Evolutionary conservation across 768 basidiomycete species (phyloP).

Genomic region (Pholiota microspora): DNA sequence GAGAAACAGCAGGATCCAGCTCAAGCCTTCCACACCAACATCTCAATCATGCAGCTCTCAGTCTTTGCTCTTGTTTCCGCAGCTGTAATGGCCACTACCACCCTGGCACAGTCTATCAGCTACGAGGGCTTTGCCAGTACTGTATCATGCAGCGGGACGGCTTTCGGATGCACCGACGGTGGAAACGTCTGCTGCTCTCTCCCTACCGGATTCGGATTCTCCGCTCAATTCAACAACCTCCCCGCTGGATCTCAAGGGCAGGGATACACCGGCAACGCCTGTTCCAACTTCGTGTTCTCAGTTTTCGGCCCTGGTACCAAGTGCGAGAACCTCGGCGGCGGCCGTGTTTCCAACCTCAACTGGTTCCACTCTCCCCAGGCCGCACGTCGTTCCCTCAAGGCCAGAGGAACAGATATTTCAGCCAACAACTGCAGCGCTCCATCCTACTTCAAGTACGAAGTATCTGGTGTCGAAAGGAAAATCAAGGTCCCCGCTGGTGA

Average conservation of each 20-base stretch:
- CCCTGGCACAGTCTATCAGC: neutral
- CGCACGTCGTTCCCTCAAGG: neutral
- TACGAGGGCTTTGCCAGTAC: conserved; percentile 12
- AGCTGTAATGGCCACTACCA: neutral
- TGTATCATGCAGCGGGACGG: conserved; percentile 12
- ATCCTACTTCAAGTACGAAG: neutral
- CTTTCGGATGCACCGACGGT: conserved; percentile 15
- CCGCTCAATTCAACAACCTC: conserved; percentile 14
- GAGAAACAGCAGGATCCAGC: neutral
- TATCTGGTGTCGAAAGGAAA: neutral
- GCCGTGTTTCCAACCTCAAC: conserved; percentile 1
- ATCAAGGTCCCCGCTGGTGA: neutral
- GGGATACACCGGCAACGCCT: conserved; percentile 9
- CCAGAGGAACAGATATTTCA: neutral
- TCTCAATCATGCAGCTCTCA: neutral
- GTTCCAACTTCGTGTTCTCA: conserved; percentile 7
- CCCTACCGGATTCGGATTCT: conserved; percentile 18
- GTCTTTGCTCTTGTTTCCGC: neutral
- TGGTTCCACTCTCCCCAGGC: conserved; percentile 9
- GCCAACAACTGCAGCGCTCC: neutral
- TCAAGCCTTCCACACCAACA: neutral
- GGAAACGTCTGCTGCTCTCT: conserved; percentile 15
- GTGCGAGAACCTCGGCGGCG: conserved; percentile 8
- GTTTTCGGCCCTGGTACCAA: conserved; percentile 3
- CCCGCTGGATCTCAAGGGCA: conserved; percentile 14